Evolutionary conservation across 495 filamentous ascomycete genomes (phyloP).

Genomic region (Penicillium ucsense): DNA sequence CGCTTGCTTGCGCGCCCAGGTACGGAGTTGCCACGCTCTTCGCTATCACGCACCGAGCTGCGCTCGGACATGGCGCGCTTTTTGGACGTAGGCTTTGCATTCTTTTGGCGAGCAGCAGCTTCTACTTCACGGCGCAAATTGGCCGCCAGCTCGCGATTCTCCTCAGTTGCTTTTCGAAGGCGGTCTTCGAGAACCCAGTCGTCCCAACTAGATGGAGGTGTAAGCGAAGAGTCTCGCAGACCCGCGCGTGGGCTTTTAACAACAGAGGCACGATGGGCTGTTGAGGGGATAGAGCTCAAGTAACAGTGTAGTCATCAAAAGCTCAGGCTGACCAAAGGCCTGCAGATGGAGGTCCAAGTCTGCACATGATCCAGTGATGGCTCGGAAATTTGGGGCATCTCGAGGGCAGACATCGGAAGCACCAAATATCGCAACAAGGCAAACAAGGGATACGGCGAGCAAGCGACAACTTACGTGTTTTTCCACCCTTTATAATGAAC

Average conservation of each 20-base stretch:
- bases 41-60: constrained; percentile 74
- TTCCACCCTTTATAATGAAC: constrained; percentile 99
- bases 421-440: background rate
- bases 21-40: constrained; percentile 66
- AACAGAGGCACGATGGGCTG: background rate
- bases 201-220: constrained; percentile 61
- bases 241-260: background rate
- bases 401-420: too few species aligned
- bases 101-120: constrained; percentile 28
- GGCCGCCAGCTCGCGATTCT: constrained; percentile 76
- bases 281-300: background rate
- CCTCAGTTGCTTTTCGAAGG: constrained; percentile 85
- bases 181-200: constrained; percentile 96
- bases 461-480: constrained; percentile 62
- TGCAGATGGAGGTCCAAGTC: too few species aligned
- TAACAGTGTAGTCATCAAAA: background rate
- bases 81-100: constrained; percentile 42
- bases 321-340: too few species aligned
- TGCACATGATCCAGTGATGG: too few species aligned
- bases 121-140: constrained; percentile 36
- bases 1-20: constrained; percentile 60
- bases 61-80: constrained; percentile 61
- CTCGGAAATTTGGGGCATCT: too few species aligned
- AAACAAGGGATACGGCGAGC: background rate
- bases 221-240: constrained; percentile 4